Evolutionary conservation across 768 basidiomycete species (phyloP).

Genomic region (Agaricus blazei): DNA sequence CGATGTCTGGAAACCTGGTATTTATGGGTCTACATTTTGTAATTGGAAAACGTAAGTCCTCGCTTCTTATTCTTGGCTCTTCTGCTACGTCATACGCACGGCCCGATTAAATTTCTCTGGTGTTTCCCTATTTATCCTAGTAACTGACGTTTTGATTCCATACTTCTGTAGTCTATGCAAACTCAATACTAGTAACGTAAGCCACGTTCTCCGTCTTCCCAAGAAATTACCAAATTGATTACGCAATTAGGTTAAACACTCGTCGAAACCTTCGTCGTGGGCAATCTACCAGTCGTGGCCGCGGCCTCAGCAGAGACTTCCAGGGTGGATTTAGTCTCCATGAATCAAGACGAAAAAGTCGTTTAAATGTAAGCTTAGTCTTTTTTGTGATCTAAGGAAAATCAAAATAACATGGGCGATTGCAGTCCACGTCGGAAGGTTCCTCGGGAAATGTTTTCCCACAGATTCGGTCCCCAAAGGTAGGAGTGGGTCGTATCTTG

Average conservation of each 20-base stretch:
- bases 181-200: constrained; percentile 34
- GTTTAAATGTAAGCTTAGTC: not conserved
- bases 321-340: constrained; percentile 9
- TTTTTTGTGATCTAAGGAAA: not conserved
- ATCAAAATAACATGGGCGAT: not conserved
- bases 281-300: not conserved
- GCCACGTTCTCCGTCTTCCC: not conserved
- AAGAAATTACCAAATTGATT: not conserved
- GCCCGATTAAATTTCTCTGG: too few relatives aligned
- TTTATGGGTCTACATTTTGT: constrained; percentile 47
- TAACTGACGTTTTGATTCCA: not conserved
- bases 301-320: constrained; percentile 4
- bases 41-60: constrained; percentile 36
- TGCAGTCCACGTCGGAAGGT: not conserved
- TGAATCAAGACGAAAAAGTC: constrained; percentile 12
- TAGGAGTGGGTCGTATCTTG: not conserved
- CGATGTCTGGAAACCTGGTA: constrained; percentile 37
- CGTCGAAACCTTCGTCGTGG: constrained; percentile 15
- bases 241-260: constrained; percentile 13
- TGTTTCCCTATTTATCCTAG: not conserved
- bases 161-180: constrained; percentile 36
- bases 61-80: not conserved
- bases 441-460: constrained; percentile 4
- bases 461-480: constrained; percentile 4
- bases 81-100: not conserved